Base-by-base conservation (phyloP, 306 rosid species). In the Alnus glutinosa region DNA sequence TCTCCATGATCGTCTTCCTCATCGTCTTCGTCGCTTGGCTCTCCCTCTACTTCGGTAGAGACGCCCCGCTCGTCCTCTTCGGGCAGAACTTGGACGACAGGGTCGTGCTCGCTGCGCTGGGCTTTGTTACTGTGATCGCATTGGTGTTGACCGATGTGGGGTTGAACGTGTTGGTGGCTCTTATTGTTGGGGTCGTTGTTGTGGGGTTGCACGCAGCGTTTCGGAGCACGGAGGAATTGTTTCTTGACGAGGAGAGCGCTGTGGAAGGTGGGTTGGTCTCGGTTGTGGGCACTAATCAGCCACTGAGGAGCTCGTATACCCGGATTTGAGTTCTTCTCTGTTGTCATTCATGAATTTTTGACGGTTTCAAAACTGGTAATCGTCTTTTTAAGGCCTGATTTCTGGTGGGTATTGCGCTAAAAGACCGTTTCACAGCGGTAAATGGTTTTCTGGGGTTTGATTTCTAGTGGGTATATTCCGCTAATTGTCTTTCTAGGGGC, bases 151-250 rank as follows among this genome's bases (percentile, higher is more conserved):
- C 91, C 28, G 61, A 75, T 44, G 91, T 83, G 57, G 88, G 91
- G 1, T 14, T 84, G 37, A 88, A 88, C 62, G 83, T 88, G 32
- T 51, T 88, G 79, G 86, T 86, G 54, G 54, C 91, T n/a, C 39
- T 88, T 70, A 72, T 83, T 0, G 68, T 86, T 18, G 89, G 82
- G 37, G 86, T 71, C 4, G 83, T 75, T 2, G 57, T 83, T n/a
- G 83, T 88, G 0, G 91, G 85, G 16, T 59, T 85, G n/a, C 91
- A 88, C 77, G 83, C 89, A 0, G 88, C 89, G 64, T 88, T 86
- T 78, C 81, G 91, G 19, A 54, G 19, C 18, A 86, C 86, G 3
- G 88, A 82, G n/a, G 91, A 88, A 42, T 79, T 86, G 85, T 88
- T 83, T 77, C 81, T 83, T 28, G 88, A 85, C 9, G 85, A 85